These are phyloP conservation scores for Casuarina glauca DNA, from an alignment of 306 rosid species.

Conservation along the genomic window DNA sequence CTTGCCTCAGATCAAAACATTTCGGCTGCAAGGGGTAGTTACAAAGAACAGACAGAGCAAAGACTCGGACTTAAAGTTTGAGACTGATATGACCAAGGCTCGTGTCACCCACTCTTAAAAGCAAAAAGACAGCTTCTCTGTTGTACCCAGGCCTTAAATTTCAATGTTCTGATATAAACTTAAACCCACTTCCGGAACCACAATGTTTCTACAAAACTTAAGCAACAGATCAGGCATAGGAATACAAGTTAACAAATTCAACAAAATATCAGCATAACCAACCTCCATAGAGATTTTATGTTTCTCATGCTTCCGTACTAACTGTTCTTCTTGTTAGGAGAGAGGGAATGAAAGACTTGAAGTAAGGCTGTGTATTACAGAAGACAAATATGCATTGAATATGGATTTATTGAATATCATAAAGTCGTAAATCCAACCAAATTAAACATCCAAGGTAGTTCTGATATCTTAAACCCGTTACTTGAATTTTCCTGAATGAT, in stretches of 20 bases:
- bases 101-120: not conserved
- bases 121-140: not conserved
- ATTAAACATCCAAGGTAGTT: not conserved
- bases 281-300: not conserved
- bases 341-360: not conserved
- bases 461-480: not conserved
- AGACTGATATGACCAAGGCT: not conserved
- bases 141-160: not conserved
- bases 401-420: not conserved
- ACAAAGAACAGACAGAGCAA: not conserved
- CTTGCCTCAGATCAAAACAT: not conserved
- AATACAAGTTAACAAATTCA: not conserved
- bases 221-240: not conserved
- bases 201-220: not conserved
- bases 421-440: not conserved
- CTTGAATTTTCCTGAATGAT: not conserved
- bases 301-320: not conserved
- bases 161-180: not conserved
- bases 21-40: not conserved
- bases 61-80: not conserved
- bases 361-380: not conserved
- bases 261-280: not conserved
- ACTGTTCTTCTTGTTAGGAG: not conserved
- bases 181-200: not conserved
- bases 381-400: not conserved